Evolutionary conservation across 305 asterid genomes (phyloP).

Genomic region (Coffea humblotiana): DNA sequence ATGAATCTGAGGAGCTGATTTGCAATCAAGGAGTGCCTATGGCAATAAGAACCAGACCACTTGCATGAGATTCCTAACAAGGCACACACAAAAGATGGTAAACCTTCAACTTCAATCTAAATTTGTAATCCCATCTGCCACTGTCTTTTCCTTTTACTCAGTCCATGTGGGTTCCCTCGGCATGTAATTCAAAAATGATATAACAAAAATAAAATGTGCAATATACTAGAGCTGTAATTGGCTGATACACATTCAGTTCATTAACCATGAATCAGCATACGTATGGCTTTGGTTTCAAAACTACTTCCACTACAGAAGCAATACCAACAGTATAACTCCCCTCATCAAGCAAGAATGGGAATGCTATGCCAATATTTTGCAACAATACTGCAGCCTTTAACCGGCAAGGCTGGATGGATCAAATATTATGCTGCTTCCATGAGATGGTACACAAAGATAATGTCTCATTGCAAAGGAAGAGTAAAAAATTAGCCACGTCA

Average conservation of each 20-base stretch:
- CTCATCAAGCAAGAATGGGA: not conserved
- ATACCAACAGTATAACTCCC: not conserved
- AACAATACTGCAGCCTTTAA: not conserved
- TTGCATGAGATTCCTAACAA: not conserved
- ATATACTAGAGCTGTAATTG: not conserved
- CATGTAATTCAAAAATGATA: not conserved
- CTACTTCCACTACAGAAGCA: not conserved
- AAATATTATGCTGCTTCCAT: slow-evolving; percentile 1
- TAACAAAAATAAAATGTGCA: not conserved
- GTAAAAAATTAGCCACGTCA: not conserved
- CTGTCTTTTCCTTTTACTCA: not conserved
- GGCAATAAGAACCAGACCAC: not conserved
- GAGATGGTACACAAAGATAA: not conserved
- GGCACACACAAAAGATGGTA: not conserved
- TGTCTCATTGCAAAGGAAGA: not conserved
- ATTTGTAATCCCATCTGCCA: not conserved
- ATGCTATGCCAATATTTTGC: not conserved
- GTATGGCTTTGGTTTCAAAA: not conserved
- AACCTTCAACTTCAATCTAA: slow-evolving; percentile 1
- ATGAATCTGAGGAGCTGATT: not conserved
- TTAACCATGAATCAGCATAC: not conserved
- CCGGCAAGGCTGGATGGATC: slow-evolving; percentile 2
- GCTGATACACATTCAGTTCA: not conserved
- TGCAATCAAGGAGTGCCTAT: not conserved
- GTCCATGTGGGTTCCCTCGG: slow-evolving; percentile 1